These are phyloP conservation scores for Myxozyma monticola DNA, from an alignment of 805 yeast species.

Conservation along the genomic window DNA sequence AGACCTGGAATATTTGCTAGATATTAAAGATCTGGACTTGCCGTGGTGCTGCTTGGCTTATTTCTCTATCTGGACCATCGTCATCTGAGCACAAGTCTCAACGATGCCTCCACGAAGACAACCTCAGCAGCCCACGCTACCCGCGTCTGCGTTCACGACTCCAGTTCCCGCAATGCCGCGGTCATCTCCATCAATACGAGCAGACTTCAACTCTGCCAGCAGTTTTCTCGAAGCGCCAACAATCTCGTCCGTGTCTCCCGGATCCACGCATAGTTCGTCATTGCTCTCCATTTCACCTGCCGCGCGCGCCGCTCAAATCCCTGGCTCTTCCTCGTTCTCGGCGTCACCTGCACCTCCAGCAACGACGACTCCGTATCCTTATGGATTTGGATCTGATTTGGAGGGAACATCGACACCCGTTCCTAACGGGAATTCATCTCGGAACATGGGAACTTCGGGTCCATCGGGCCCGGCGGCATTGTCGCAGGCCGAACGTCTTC, in stretches of 20 bases:
- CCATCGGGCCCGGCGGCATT: background rate
- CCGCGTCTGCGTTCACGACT: slow-evolving; percentile 16
- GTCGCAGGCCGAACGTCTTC: slow-evolving; percentile 64
- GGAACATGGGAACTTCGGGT: background rate
- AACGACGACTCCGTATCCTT: slow-evolving; percentile 4
- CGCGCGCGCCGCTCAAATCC: slow-evolving; percentile 4
- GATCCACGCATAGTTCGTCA: slow-evolving; percentile 22
- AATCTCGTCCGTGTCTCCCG: slow-evolving; percentile 1
- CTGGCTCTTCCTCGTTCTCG: slow-evolving; percentile 9
- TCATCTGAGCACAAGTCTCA: background rate
- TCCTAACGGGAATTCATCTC: no score
- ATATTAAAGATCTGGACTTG: no score
- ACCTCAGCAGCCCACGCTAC: background rate
- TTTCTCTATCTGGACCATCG: no score
- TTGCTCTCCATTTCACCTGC: slow-evolving; percentile 29
- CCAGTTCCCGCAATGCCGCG: slow-evolving; percentile 10
- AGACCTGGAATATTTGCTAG: no score
- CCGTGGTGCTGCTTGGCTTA: no score
- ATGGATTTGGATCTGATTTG: slow-evolving; percentile 22
- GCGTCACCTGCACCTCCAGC: slow-evolving; percentile 20
- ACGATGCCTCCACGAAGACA: slow-evolving; percentile 2
- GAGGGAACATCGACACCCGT: slow-evolving; percentile 27
- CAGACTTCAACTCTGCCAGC: slow-evolving; percentile 6
- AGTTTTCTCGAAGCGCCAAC: slow-evolving; percentile 15
- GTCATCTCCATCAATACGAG: background rate